Percentiles rank a stretch among this genome's conserved stretches.
phyloP scores from a whole-genome alignment of 192 early-diverging fungal genomes.

The Mortierella hygrophila region DNA sequence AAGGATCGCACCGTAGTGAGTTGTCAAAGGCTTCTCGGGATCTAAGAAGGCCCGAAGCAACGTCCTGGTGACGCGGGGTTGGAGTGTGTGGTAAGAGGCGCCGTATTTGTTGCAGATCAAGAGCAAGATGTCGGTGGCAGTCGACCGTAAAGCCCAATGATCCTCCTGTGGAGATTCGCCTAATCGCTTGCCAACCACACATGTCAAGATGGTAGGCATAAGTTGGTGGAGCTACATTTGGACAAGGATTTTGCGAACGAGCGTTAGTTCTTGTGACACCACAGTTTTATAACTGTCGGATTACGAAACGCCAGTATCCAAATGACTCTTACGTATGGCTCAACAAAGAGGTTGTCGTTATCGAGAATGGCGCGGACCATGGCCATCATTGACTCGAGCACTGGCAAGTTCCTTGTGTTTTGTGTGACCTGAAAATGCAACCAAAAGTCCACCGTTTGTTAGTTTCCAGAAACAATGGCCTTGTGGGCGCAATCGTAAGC shows the following conservation, averaged over 20 bases:
- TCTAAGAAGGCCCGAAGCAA: conserved; percentile 93
- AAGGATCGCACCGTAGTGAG: conserved; percentile 91
- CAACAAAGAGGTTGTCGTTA: conserved; percentile 91
- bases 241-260: not conserved
- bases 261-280: too few species aligned
- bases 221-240: conserved; percentile 90
- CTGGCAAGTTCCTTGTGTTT: conserved; percentile 79
- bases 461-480: not conserved
- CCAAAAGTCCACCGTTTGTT: not conserved
- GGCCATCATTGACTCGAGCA: conserved; percentile 82
- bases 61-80: conserved; percentile 91
- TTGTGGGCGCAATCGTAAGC: not conserved
- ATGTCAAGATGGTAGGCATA: conserved; percentile 93
- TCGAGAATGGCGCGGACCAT: conserved; percentile 84
- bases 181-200: conserved; percentile 88
- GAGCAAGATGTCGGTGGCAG: conserved; percentile 80
- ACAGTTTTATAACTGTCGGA: not conserved
- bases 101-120: conserved; percentile 85
- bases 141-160: conserved; percentile 88
- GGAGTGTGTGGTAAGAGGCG: conserved; percentile 85
- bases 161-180: conserved; percentile 77
- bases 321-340: conserved; percentile 86
- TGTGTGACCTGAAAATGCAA: conserved; percentile 71
- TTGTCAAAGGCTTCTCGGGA: conserved; percentile 81
- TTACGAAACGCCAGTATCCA: not conserved